A percentile compares a stretch with the other conserved stretches of the same genome.
Conservation (phyloP, 2,329 filamentous ascomycete genomes). For the Scolecobasidium constrictum region DNA sequence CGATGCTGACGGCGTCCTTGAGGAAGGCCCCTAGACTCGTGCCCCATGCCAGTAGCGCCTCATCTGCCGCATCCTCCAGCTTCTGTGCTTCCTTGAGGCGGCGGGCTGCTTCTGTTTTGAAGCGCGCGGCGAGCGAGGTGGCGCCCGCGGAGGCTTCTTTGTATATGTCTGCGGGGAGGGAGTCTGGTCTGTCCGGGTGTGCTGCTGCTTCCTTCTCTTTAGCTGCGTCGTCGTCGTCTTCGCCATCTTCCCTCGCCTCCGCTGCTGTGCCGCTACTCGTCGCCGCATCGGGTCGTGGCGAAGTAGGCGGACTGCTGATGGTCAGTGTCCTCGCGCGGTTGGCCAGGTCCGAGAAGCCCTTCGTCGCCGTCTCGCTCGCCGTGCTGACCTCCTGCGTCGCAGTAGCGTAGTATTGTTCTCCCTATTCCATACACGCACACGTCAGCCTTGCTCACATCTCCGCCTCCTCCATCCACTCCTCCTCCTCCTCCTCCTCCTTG, state of each 20-base stretch:
- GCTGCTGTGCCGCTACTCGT: conserved; percentile 13
- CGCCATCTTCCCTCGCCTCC: background rate
- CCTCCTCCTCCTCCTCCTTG: too few relatives aligned
- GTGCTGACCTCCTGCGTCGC: conserved; percentile 70
- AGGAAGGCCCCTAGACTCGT: conserved; percentile 83
- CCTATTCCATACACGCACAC: conserved; percentile 34
- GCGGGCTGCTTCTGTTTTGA: conserved; percentile 68
- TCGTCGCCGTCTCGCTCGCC: conserved; percentile 69
- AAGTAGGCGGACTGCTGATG: conserved; percentile 8
- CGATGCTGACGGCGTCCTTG: conserved; percentile 79
- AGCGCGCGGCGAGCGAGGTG: conserved; percentile 60
- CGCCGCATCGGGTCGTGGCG: conserved; percentile 9
- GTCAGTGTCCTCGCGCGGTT: conserved; percentile 59
- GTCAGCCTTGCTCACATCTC: background rate
- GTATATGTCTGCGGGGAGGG: conserved; percentile 37
- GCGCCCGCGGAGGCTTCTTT: conserved; percentile 34
- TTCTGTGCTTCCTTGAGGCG: conserved; percentile 79
- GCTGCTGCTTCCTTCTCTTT: background rate
- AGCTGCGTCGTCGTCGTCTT: background rate
- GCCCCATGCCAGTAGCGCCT: conserved; percentile 85
- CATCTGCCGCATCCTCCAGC: conserved; percentile 92
- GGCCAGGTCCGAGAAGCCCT: conserved; percentile 65
- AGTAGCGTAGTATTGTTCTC: conserved; percentile 79
- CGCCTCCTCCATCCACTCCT: background rate
- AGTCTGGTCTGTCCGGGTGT: conserved; percentile 31